These are phyloP conservation scores for Boletus insuetus DNA, from an alignment of 768 basidiomycete genomes.

Conservation along the genomic window DNA sequence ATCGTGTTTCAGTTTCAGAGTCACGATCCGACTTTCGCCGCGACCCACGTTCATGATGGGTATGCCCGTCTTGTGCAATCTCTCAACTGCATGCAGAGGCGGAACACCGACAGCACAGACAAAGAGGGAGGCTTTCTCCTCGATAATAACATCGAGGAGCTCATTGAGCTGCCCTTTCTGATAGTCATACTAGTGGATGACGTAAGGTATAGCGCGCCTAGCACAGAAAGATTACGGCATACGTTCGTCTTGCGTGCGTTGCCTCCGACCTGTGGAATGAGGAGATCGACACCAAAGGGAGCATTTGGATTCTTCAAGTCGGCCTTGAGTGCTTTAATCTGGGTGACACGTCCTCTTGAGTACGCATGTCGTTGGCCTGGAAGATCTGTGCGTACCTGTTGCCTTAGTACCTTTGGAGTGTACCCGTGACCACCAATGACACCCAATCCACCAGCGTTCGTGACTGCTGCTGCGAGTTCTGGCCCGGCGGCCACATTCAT, in stretches of 20 bases:
- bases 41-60: conserved; percentile 75
- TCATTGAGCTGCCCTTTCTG: conserved; percentile 83
- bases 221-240: conserved; percentile 16
- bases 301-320: conserved; percentile 69
- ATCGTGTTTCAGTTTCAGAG: neutral
- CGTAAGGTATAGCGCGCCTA: neutral
- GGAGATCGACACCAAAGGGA: conserved; percentile 90
- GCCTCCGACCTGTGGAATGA: conserved; percentile 85
- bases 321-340: conserved; percentile 75
- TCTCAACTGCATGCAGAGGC: conserved; percentile 74
- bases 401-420: conserved; percentile 75
- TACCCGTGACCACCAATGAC: conserved; percentile 91
- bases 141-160: conserved; percentile 87
- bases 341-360: conserved; percentile 7
- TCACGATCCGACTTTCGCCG: neutral
- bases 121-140: conserved; percentile 84
- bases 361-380: neutral
- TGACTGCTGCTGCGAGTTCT: conserved; percentile 90
- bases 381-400: conserved; percentile 54
- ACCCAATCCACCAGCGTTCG: conserved; percentile 90
- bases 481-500: conserved; percentile 72
- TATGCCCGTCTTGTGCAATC: conserved; percentile 80
- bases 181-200: conserved; percentile 66
- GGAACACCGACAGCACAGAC: conserved; percentile 92
- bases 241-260: conserved; percentile 91